These are phyloP conservation scores for Coemansia sp. DNA, from an alignment of 192 early-diverging fungal species.

Conservation along the genomic window DNA sequence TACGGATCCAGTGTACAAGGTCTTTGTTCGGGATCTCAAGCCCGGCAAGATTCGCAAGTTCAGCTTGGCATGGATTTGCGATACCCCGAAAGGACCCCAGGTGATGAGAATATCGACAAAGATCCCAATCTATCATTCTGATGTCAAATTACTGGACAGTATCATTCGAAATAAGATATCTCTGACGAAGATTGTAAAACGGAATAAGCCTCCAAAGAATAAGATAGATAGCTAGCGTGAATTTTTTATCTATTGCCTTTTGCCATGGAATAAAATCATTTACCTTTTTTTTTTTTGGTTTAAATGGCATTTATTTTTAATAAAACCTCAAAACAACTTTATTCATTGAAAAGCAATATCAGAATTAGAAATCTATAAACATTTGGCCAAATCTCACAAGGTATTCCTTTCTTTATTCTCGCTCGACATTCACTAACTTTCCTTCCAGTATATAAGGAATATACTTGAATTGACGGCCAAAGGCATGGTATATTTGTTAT, in stretches of 20 bases:
- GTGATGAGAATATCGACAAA: slow-evolving; percentile 39
- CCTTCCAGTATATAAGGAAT: too few relatives aligned
- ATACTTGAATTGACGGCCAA: too few relatives aligned
- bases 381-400: too few relatives aligned
- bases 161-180: slow-evolving; percentile 31
- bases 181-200: neutral
- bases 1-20: slow-evolving; percentile 21
- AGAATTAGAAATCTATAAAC: too few relatives aligned
- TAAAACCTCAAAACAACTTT: too few relatives aligned
- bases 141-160: slow-evolving; percentile 34
- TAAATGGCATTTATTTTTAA: too few relatives aligned
- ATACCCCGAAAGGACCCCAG: neutral
- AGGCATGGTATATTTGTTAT: too few relatives aligned
- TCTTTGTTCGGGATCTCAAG: slow-evolving; percentile 38
- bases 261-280: neutral
- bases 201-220: slow-evolving; percentile 4
- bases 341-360: too few relatives aligned
- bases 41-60: slow-evolving; percentile 30
- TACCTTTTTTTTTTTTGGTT: too few relatives aligned
- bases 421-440: too few relatives aligned
- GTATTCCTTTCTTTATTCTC: too few relatives aligned
- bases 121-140: slow-evolving; percentile 45
- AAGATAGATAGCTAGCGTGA: neutral
- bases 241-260: neutral
- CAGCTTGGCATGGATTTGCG: slow-evolving; percentile 39